Evolutionary conservation across 805 yeast species (phyloP), one percentile per base, ranked within the genome.

Genomic region (Yamadazyma nakazawae): DNA sequence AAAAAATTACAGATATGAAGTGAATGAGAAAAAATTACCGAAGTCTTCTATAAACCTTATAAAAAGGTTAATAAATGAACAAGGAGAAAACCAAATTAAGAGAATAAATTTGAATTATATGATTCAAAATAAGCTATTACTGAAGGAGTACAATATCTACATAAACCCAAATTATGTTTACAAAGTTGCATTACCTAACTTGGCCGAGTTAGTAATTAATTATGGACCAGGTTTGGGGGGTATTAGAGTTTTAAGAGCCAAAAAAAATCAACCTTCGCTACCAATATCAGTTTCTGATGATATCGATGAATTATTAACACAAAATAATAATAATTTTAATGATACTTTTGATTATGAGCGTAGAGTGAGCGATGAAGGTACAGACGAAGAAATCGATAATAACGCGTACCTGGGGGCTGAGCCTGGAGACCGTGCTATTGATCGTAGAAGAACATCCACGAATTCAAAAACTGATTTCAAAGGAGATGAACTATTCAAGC

Each of bases 181-280:
- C 45, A 80, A 81, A 2, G 76, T 87, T 26, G 76, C 80, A 1
- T 65, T 89, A 25, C 97, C 97, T 1, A 81, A 84, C n/a, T 57
- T 80, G 9, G 68, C 79, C 2, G 97, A 92, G 62, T 66, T 89
- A 62, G 74, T 88, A 21, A 80, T 78, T 46, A 75, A 77, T 37
- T 92, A 88, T 72, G 95, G 96, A 2, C 79, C 88, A 1, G 90
- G 91, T 8, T 58, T 82, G 14, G 84, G 87, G 3, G 87, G 88
- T 1, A 63, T 79, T 1, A 74, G 79, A 44, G 71, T 71, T 35
- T 68, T 70, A 17, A 75, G 82, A 43, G 78, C 85, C 16, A 69
- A 71, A 47, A 67, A 75, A 44, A 84, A 74, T 57, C 88, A 84
- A 60, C 97, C 97, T 0, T 68, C 80, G 18, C 64, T 90, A 40